phyloP scores from a whole-genome alignment of 495 filamentous ascomycete species.

The Penicillium atrosanguineum region DNA sequence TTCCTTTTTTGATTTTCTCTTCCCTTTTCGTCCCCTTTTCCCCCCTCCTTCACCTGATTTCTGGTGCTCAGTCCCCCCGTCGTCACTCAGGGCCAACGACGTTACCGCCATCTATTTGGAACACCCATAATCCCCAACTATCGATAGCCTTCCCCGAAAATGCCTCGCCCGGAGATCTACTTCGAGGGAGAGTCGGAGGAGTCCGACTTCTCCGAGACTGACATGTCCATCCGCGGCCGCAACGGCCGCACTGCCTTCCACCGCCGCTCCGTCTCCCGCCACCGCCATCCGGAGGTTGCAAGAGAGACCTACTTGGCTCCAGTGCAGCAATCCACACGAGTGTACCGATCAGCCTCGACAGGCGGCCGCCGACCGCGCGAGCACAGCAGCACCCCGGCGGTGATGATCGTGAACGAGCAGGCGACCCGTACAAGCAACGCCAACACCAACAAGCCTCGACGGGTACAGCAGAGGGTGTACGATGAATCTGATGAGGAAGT shows the following conservation, averaged over 20 bases:
- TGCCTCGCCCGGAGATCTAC: conserved; percentile 12
- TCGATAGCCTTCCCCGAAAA: conserved; percentile 10
- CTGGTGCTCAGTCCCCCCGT: conserved; percentile 5
- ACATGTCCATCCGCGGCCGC: conserved; percentile 31
- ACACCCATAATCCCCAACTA: not conserved
- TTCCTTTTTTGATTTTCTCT: conserved; percentile 8
- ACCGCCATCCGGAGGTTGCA: conserved; percentile 23
- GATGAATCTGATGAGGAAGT: conserved; percentile 36
- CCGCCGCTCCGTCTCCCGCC: conserved; percentile 40
- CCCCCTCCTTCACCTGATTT: conserved; percentile 3
- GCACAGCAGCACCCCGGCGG: conserved; percentile 14
- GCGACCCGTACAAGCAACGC: conserved; percentile 14
- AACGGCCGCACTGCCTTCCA: conserved; percentile 22
- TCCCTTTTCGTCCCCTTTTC: conserved; percentile 7
- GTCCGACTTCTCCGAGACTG: conserved; percentile 41
- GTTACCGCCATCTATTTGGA: not conserved
- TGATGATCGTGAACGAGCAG: conserved; percentile 28
- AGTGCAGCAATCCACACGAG: conserved; percentile 20
- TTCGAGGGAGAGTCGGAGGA: conserved; percentile 30
- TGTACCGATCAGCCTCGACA: conserved; percentile 42
- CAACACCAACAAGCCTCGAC: conserved; percentile 17
- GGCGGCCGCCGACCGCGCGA: conserved; percentile 35
- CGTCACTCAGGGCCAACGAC: not conserved
- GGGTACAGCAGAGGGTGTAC: conserved; percentile 19
- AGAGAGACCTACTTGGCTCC: conserved; percentile 19